A percentile compares a stretch with the other conserved stretches of the same genome.
Evolutionary conservation across 495 filamentous ascomycete species (phyloP).

Genomic region (Aspergillus cristatus): DNA sequence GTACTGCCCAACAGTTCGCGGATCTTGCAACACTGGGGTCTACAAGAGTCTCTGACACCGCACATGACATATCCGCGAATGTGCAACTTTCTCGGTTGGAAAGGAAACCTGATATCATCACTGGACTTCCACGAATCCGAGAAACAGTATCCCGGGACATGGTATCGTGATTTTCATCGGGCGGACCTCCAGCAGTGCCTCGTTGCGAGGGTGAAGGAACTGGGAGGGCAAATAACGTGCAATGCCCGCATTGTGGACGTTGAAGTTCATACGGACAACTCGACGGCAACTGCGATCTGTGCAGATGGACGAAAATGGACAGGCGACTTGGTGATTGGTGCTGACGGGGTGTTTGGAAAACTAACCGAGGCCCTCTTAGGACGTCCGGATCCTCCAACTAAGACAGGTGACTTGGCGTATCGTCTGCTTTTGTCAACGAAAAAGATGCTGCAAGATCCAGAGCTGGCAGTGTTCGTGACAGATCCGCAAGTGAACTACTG

Average conservation of each 20-base stretch:
- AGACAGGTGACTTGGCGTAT: constrained; percentile 62
- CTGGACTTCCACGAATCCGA: constrained; percentile 39
- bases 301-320: constrained; percentile 25
- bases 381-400: constrained; percentile 33
- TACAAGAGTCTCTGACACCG: constrained; percentile 38
- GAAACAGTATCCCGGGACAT: constrained; percentile 36
- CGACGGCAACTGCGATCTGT: constrained; percentile 17
- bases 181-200: constrained; percentile 47
- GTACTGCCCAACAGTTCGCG: constrained; percentile 47
- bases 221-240: constrained; percentile 40
- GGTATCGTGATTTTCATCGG: constrained; percentile 53
- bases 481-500: constrained; percentile 61
- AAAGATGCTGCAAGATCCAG: constrained; percentile 37
- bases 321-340: constrained; percentile 48
- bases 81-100: constrained; percentile 46
- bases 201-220: constrained; percentile 38
- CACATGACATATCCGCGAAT: constrained; percentile 42
- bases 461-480: constrained; percentile 39
- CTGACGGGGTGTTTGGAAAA: constrained; percentile 47
- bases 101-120: constrained; percentile 40
- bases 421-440: constrained; percentile 46
- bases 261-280: constrained; percentile 15
- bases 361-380: constrained; percentile 30
- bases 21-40: constrained; percentile 44
- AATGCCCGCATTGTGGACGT: constrained; percentile 34